Evolutionary conservation across 208 protist genomes (phyloP), one percentile per base, ranked within the genome.

Genomic region (Trypanosoma mega): DNA sequence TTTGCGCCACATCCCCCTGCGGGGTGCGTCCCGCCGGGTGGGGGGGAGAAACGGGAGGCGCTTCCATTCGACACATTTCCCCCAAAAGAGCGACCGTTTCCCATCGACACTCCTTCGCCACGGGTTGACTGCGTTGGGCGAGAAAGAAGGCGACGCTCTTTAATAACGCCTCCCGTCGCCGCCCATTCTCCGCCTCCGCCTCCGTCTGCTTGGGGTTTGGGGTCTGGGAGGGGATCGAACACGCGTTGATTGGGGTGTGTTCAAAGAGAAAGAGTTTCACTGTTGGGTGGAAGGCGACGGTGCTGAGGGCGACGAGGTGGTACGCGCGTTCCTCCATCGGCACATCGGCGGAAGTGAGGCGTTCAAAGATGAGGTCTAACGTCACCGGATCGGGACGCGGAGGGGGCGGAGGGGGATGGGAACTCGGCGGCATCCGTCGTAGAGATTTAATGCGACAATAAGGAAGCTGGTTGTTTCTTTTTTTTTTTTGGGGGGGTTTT

Each of bases 191-290:
- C 46, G 14, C 53, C 26, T 49, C 68, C 23, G 55, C 54, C n/a
- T n/a, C n/a, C n/a, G n/a, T n/a, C n/a, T n/a, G n/a, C n/a, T n/a
- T n/a, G n/a, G n/a, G n/a, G n/a, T n/a, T n/a, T n/a, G n/a, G n/a
- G n/a, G n/a, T n/a, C n/a, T n/a, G n/a, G n/a, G n/a, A n/a, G n/a
- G n/a, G n/a, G n/a, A n/a, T n/a, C n/a, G n/a, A n/a, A n/a, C n/a
- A n/a, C n/a, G n/a, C n/a, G 23, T 48, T 27, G 2, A 69, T 20
- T 23, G 58, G 63, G 37, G 36, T 59, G 23, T 80, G 64, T 31
- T 93, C 82, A 62, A 77, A 93, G 26, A 89, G 68, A 59, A 81
- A 90, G 4, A 90, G 80, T 54, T 93, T 93, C n/a, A 93, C 86
- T 33, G 67, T 80, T 9, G 82, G 74, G 56, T 93, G 80, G 57